These are phyloP conservation scores for Berberis thunbergii DNA, from an alignment of 164 flowering plant genomes.

Conservation along the genomic window DNA sequence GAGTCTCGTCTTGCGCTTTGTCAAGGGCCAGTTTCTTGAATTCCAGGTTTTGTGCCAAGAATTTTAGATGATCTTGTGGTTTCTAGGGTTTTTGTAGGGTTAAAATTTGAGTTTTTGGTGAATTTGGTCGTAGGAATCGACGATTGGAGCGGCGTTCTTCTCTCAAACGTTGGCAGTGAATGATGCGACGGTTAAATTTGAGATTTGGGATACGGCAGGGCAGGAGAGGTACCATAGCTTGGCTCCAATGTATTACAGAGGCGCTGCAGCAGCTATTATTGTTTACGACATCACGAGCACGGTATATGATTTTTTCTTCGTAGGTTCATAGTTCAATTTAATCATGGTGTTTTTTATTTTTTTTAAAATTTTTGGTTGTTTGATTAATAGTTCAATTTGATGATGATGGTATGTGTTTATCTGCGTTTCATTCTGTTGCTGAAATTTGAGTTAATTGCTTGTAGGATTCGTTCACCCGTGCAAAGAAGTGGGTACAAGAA, in stretches of 20 bases:
- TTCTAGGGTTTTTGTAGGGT: not conserved
- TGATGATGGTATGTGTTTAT: not conserved
- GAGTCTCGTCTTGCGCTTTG: slow-evolving; percentile 61
- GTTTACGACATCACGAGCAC: slow-evolving; percentile 58
- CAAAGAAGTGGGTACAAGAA: slow-evolving; percentile 70
- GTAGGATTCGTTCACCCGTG: slow-evolving; percentile 53
- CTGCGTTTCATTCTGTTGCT: not conserved
- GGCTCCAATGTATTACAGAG: slow-evolving; percentile 77
- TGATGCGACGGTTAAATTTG: slow-evolving; percentile 57
- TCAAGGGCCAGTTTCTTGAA: slow-evolving; percentile 67
- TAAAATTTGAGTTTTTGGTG: slow-evolving; percentile 5
- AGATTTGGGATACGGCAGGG: slow-evolving; percentile 86
- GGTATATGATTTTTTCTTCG: slow-evolving; percentile 10
- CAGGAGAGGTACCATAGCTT: slow-evolving; percentile 70
- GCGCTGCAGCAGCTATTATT: slow-evolving; percentile 67
- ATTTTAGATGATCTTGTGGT: not conserved
- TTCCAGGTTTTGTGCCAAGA: slow-evolving; percentile 36
- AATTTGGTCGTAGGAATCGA: slow-evolving; percentile 41
- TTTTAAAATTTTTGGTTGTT: no score
- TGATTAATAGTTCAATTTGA: not conserved
- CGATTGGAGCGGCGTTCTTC: slow-evolving; percentile 70
- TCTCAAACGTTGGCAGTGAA: slow-evolving; percentile 52
- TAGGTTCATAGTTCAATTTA: no score
- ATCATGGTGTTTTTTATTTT: slow-evolving; percentile 4
- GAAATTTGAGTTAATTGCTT: not conserved